Base-by-base conservation (phyloP, 2,329 filamentous ascomycete genomes). In the Teratosphaeria pseudoeucalypti region DNA sequence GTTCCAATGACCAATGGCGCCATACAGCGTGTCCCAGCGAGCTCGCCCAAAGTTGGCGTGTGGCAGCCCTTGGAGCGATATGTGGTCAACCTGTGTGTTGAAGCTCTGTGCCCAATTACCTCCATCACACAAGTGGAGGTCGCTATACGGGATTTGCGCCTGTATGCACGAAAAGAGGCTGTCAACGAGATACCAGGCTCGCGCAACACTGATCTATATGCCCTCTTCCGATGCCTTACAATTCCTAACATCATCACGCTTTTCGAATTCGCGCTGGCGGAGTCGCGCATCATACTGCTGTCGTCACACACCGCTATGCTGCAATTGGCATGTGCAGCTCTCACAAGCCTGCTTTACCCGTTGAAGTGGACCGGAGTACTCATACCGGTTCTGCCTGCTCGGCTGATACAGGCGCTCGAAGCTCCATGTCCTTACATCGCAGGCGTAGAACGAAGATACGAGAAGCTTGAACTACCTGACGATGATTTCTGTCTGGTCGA, bases 51-150 rank as follows among this genome's bases (percentile, higher is more conserved):
- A 68, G 85, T 96, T 64, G 94, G 94, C 53, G 85, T 91, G 71
- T 99, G 94, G 94, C 92, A 96, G 73, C 94, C 94, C 14, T 77
- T 99, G 61, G 94, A 99, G 77, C 86, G 92, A 70, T 99, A 97
- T 73, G 92, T 99, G 37, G 87, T 97, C 76, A 97, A 97, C 72
- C 80, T 99, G 37, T 99, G 94, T 75, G 92, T 92, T 10, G 92
- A 97, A 75, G 94, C 94, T 2, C 88, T 95, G 69, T 92, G 89
- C 69, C 94, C 94, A 1, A 84, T 96, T 56, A 89, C 88, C 37
- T 97, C 94, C 47, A 92, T 95, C 75, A 97, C 92, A 0, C 94
- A 99, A 72, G 91, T 97, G 34, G 94, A 99, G 75, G 80, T 97
- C 43, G 87, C 88, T 0, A 85, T 99, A 34, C 85, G 94, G 60